Evolutionary conservation across 1,284 basidiomycete species (phyloP), one percentile per base, ranked within the genome.

Genomic region (Ceratobasidium sp.): DNA sequence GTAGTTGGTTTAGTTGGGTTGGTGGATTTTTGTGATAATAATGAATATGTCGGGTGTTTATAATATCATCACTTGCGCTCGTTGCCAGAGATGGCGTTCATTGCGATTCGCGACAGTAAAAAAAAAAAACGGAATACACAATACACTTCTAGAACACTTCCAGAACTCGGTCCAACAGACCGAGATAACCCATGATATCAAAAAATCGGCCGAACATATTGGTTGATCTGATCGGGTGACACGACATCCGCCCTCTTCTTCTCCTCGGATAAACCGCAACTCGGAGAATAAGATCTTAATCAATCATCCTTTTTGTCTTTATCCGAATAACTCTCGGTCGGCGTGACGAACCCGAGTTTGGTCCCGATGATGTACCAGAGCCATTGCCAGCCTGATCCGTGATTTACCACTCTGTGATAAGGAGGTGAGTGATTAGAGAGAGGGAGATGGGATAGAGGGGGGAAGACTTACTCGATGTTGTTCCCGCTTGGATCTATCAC

Each of bases 321-420:
- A 2, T 40, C 60, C 7, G 60, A 3, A 39, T 39, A 63, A 63
- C 60, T 63, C 28, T 63, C 60, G 13, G 39, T 63, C 9, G 40
- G 28, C 3, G 56, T 46, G 44, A 75, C 28, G 28, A 75, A 75
- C 49, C 72, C 72, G 61, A 75, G 72, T 33, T 63, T 49, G 20
- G 40, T 40, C 23, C 72, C 72, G 49, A 66, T 20, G n/a, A 75
- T 49, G 18, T 75, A 66, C 72, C 72, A 75, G 51, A 75, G 20
- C 72, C 72, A 75, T 42, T 75, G 72, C 72, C 72, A 75, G 9
- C 42, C 51, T 26, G 72, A 64, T 23, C 72, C 72, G 23, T 75
- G 72, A 23, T 75, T 75, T 3, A 75, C 72, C 3, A 75, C 72
- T 66, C 72, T 75, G 46, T 6, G 23, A 60, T 10, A 49, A 12